These are phyloP conservation scores for Erythrobasidium yunnanense DNA, from an alignment of 768 basidiomycete species.

Conservation along the genomic window DNA sequence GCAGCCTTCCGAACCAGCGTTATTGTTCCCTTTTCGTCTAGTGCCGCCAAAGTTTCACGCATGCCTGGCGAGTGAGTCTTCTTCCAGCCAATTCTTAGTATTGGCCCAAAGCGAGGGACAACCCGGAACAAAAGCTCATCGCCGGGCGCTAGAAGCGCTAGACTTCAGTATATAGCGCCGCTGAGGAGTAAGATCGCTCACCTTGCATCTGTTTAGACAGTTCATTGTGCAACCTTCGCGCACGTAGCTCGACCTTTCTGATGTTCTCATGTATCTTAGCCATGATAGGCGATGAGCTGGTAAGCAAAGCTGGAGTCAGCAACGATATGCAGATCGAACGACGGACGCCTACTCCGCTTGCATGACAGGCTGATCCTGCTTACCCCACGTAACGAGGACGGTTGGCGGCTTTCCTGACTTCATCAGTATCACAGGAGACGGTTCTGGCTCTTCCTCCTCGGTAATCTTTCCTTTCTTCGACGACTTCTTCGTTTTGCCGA, in stretches of 20 bases:
- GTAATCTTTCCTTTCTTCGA: too few species aligned
- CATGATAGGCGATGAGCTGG: slow-evolving; percentile 7
- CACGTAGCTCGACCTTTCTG: slow-evolving; percentile 1
- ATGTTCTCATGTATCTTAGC: neutral
- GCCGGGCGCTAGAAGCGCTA: neutral
- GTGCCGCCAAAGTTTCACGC: neutral
- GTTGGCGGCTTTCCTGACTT: neutral
- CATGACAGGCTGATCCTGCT: neutral
- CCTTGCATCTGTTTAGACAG: slow-evolving; percentile 6
- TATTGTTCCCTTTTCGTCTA: slow-evolving; percentile 14
- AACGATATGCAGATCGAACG: neutral
- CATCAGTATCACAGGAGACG: neutral
- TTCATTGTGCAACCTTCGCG: neutral
- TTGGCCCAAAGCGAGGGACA: slow-evolving; percentile 9
- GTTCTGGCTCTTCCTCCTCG: neutral
- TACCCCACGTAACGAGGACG: slow-evolving; percentile 8
- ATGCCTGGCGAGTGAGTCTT: neutral
- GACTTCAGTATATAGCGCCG: neutral
- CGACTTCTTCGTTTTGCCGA: neutral
- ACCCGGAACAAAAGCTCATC: slow-evolving; percentile 1
- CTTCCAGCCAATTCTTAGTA: slow-evolving; percentile 4
- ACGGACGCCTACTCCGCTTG: neutral
- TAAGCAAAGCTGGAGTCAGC: neutral
- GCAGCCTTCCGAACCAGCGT: neutral
- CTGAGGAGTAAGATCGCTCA: neutral